phyloP scores from a whole-genome alignment of 371 early-diverging fungal species.

The Mortierella sp. region DNA sequence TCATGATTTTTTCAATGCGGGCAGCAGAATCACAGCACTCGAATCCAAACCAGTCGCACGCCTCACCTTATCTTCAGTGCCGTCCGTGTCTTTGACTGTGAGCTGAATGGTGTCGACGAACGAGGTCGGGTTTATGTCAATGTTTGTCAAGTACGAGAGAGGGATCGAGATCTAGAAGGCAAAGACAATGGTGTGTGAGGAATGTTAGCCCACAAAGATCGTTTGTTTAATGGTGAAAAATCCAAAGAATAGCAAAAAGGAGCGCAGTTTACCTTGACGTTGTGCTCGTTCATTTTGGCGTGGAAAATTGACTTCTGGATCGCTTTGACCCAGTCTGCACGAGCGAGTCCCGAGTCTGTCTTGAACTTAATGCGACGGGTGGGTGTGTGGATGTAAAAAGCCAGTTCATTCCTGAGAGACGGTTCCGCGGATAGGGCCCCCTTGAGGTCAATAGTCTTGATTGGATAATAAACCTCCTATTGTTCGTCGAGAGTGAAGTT shows the following conservation, averaged over 20 bases:
- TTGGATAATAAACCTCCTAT: conserved; percentile 78
- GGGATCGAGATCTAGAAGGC: conserved; percentile 62
- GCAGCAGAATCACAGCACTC: background rate
- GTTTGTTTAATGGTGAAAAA: background rate
- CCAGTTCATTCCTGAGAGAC: conserved; percentile 41
- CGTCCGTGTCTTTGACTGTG: conserved; percentile 69
- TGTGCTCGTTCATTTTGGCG: conserved; percentile 74
- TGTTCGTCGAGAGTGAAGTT: background rate
- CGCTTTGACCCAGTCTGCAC: conserved; percentile 61
- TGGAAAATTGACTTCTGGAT: conserved; percentile 75
- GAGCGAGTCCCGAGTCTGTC: conserved; percentile 61
- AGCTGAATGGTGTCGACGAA: conserved; percentile 69
- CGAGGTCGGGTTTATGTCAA: conserved; percentile 67
- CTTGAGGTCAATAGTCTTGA: conserved; percentile 78
- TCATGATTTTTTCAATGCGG: background rate
- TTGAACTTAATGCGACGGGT: conserved; percentile 67
- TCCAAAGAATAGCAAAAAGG: background rate
- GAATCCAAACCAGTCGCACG: background rate
- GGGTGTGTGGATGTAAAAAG: conserved; percentile 49
- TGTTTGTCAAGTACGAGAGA: conserved; percentile 66
- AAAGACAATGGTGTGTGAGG: background rate
- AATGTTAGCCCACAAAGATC: background rate
- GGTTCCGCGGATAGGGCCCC: conserved; percentile 66
- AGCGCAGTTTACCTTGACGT: conserved; percentile 61
- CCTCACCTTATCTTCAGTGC: conserved; percentile 72